A percentile compares a stretch with the other conserved stretches of the same genome.
These are phyloP conservation scores for Botrytis fragariae DNA, from an alignment of 2,329 filamentous ascomycete species.

Conservation along the genomic window DNA sequence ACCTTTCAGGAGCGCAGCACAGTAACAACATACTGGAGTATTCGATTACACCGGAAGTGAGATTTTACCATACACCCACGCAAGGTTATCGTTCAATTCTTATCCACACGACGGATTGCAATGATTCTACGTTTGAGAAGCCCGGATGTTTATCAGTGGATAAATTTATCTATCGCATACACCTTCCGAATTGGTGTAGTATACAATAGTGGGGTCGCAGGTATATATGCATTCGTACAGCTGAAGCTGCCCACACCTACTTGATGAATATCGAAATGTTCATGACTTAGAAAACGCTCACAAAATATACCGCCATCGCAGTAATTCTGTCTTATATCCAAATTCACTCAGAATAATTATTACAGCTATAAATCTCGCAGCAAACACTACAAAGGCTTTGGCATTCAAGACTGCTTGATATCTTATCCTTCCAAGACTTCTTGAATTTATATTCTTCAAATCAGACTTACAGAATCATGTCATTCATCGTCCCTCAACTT, in stretches of 20 bases:
- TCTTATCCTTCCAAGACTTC: background rate
- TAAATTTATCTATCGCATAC: background rate
- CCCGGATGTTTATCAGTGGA: background rate
- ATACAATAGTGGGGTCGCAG: background rate
- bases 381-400: background rate
- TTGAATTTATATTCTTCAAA: background rate
- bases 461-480: background rate
- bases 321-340: background rate
- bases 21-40: background rate
- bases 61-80: background rate
- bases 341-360: background rate
- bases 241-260: background rate
- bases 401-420: background rate
- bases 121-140: background rate
- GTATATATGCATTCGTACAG: background rate
- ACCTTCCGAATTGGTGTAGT: background rate
- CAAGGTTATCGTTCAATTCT: background rate
- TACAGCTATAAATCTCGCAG: background rate
- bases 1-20: too few relatives aligned
- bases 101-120: background rate
- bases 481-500: conserved; percentile 1
- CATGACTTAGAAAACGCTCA: background rate
- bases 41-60: background rate
- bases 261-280: background rate
- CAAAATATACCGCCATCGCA: background rate